phyloP scores from a whole-genome alignment of 768 basidiomycete species.

The Mycena sanguinolenta region DNA sequence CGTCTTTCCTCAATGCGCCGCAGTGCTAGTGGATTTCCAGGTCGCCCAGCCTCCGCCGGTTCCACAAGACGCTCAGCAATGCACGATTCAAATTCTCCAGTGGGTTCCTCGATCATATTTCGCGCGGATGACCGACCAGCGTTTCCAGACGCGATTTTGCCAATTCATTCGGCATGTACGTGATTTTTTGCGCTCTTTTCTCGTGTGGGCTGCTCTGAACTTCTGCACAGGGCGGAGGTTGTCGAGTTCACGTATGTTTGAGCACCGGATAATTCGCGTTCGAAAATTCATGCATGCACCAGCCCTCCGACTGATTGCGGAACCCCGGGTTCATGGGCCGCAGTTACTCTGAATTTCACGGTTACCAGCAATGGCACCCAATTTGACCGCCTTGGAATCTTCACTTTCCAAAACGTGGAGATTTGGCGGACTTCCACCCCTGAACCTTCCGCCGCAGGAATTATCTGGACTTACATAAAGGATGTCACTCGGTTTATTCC shows the following conservation, averaged over 20 bases:
- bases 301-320: slow-evolving; percentile 85
- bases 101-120: slow-evolving; percentile 47
- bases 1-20: slow-evolving; percentile 48
- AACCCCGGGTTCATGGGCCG: slow-evolving; percentile 78
- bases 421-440: slow-evolving; percentile 86
- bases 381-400: slow-evolving; percentile 78
- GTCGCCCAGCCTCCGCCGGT: slow-evolving; percentile 80
- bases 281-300: slow-evolving; percentile 5
- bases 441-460: slow-evolving; percentile 79
- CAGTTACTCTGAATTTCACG: slow-evolving; percentile 81
- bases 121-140: slow-evolving; percentile 1
- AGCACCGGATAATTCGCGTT: neutral
- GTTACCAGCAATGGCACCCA: slow-evolving; percentile 85
- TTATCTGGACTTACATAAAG: slow-evolving; percentile 84
- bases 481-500: slow-evolving; percentile 82
- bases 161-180: slow-evolving; percentile 76
- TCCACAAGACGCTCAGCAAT: slow-evolving; percentile 70
- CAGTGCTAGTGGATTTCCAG: slow-evolving; percentile 74
- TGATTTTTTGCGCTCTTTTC: slow-evolving; percentile 21
- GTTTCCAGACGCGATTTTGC: slow-evolving; percentile 76
- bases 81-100: slow-evolving; percentile 76
- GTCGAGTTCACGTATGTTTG: slow-evolving; percentile 68
- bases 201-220: slow-evolving; percentile 3
- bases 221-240: slow-evolving; percentile 65
- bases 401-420: slow-evolving; percentile 84